Conservation (phyloP, 331 rosid genomes). For the Malus hybrid region DNA sequence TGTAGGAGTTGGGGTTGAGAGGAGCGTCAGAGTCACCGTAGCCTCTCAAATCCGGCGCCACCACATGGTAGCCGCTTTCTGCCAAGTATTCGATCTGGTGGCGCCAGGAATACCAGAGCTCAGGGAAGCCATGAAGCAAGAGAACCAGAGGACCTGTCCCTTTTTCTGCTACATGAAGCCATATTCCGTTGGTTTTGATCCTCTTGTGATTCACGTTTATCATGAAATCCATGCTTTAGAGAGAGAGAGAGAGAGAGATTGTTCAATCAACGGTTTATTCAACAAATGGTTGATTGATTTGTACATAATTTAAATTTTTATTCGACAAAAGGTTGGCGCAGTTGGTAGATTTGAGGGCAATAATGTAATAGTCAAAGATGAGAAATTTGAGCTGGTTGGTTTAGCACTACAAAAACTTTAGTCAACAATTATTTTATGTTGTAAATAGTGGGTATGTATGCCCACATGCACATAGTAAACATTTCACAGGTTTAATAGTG, state of each 20-base stretch:
- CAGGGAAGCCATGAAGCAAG: constrained; percentile 69
- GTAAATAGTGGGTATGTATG: no score
- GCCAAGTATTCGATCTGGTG: constrained; percentile 54
- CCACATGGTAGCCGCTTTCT: constrained; percentile 53
- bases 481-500: no score
- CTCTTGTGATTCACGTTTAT: constrained; percentile 53
- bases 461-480: no score
- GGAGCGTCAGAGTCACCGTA: constrained; percentile 74
- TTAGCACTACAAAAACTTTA: neutral
- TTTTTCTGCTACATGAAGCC: constrained; percentile 64
- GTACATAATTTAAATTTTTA: no score
- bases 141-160: constrained; percentile 75
- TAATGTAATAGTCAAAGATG: neutral
- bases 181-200: constrained; percentile 61
- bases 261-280: neutral
- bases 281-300: no score
- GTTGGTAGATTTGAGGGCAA: neutral
- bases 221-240: constrained; percentile 16
- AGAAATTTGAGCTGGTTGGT: neutral
- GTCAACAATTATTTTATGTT: neutral
- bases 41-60: constrained; percentile 83
- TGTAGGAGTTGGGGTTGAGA: constrained; percentile 42
- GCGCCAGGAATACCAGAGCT: constrained; percentile 59
- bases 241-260: neutral
- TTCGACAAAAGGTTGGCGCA: no score